Base-by-base conservation (phyloP, 371 early-diverging fungal genomes). In the Mortierella sp. region DNA sequence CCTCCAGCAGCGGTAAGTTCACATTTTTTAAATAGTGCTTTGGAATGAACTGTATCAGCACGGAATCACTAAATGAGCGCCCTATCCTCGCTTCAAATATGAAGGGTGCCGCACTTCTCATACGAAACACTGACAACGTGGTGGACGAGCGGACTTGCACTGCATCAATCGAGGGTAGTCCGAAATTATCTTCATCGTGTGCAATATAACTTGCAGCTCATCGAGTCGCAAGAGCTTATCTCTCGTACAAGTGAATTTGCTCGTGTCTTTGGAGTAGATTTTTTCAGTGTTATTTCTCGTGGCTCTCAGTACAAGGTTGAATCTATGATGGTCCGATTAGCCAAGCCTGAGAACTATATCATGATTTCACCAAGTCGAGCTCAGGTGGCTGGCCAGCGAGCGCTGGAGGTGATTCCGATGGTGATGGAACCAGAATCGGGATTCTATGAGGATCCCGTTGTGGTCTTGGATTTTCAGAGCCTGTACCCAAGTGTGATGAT, bases 401-500 rank as follows among this genome's bases (percentile, higher is more conserved):
- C 96, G 0, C 83, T 91, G 16, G 96, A 96, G 72, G 93, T 93
- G 67, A 67, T 96, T 15, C 96, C 98, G 5, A 84, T 97, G 58
- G 92, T 95, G 21, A 91, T 96, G 92, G 98, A 97, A 80, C 98
- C 98, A 0, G 76, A 88, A 57, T 91, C 95, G 4, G 78, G 87
- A 28, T 94, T 94, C 73, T 97, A 95, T 76, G 90, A 83, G 33
- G 91, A 92, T 74, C 97, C 98, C 1, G 75, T 96, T 38, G 85
- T 94, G 3, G 96, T 97, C 4, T 79, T 97, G 36, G 98, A 97
- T 79, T 97, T 96, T 70, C 97, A 96, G 79, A 94, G 94, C 40
- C 84, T 97, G 16, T 97, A 97, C 72, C 98, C 98, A 8, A 95
- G 95, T 40, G 87, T 97, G 16, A 96, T 97, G 93, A 96, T 97